phyloP scores from a whole-genome alignment of 306 rosid species.

The Rosa chinensis region DNA sequence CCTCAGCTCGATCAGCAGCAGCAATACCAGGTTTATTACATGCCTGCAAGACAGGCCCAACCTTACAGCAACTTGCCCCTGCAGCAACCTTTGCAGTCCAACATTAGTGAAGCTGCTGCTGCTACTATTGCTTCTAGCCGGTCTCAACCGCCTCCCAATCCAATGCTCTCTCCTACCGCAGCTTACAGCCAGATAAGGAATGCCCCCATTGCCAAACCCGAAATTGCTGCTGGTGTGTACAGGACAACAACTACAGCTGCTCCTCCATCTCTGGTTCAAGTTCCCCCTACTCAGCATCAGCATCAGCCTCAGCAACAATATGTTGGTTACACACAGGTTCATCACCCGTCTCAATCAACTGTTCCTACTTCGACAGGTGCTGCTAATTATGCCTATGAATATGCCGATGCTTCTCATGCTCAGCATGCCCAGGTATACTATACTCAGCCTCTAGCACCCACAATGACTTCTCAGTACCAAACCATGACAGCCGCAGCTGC shows the following conservation, averaged over 20 bases:
- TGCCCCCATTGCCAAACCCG: slow-evolving; percentile 62
- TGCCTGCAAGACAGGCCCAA: slow-evolving; percentile 75
- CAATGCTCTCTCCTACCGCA: slow-evolving; percentile 47
- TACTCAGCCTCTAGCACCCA: slow-evolving; percentile 70
- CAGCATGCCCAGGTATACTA: slow-evolving; percentile 80
- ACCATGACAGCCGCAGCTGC: slow-evolving; percentile 68
- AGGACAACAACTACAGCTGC: slow-evolving; percentile 60
- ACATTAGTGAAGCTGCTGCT: slow-evolving; percentile 53
- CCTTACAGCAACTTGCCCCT: slow-evolving; percentile 56
- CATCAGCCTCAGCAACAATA: slow-evolving; percentile 81
- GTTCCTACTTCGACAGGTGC: slow-evolving; percentile 51
- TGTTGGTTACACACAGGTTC: slow-evolving; percentile 73
- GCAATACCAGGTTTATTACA: slow-evolving; percentile 73
- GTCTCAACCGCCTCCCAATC: slow-evolving; percentile 59
- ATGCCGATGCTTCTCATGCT: slow-evolving; percentile 63
- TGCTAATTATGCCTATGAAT: slow-evolving; percentile 63
- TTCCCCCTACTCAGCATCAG: slow-evolving; percentile 72
- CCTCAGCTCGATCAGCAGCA: slow-evolving; percentile 65
- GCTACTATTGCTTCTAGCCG: slow-evolving; percentile 48
- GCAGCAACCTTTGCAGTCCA: slow-evolving; percentile 76
- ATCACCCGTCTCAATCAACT: slow-evolving; percentile 80
- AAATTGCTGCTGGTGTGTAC: slow-evolving; percentile 62
- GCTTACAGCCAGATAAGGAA: slow-evolving; percentile 63
- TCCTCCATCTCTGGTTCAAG: slow-evolving; percentile 68
- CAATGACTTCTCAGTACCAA: slow-evolving; percentile 85